Base-by-base conservation (phyloP, 768 basidiomycete genomes). In the Serendipita sp. region DNA sequence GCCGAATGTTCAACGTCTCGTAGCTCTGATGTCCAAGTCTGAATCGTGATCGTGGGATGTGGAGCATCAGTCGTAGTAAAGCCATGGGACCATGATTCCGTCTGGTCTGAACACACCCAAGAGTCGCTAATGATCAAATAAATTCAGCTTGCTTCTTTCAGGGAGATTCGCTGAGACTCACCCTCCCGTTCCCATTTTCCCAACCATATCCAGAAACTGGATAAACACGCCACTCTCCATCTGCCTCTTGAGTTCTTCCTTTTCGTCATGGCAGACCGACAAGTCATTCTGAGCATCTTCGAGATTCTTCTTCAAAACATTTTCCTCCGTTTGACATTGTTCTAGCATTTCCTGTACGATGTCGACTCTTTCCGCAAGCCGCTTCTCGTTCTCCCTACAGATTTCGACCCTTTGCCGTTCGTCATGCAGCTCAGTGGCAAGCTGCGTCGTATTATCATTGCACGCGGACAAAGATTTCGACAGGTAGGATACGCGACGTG, bases 101-200 rank as follows among this genome's bases (percentile, higher is more conserved):
- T 53, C 15, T 15, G 13, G 31, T 53, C 52, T 15, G 52, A 53
- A 29, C 52, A 53, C 29, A 53, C 52, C 52, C 52, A 53, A 1
- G 52, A 53, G 31, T 53, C 52, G 29, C 52, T 53, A 29, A 11
- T 11, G 52, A 15, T 15, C 16, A 53, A 29, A 53, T 53, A 29
- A 53, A 27, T 13, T 18, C 44, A 45, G 44, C 44, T 45, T 13
- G 2, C 11, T 13, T 45, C 11, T 45, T 23, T 23, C 23, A 23
- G 1, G 23, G 23, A 23, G 13, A 45, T 13, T 45, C 11, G 44
- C 44, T 13, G 18, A 53, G 13, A 29, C 52, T 53, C 31, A 53
- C 52, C 52, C 52, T 53, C 52, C 52, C 13, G 52, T 53, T 27
- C 52, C 52, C 52, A 53, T 53, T 27, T 53, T 53, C 52, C 23